Percentiles rank a stretch among this genome's conserved stretches.
Conservation (phyloP, 768 basidiomycete genomes). For the Tulasnella sp. region DNA sequence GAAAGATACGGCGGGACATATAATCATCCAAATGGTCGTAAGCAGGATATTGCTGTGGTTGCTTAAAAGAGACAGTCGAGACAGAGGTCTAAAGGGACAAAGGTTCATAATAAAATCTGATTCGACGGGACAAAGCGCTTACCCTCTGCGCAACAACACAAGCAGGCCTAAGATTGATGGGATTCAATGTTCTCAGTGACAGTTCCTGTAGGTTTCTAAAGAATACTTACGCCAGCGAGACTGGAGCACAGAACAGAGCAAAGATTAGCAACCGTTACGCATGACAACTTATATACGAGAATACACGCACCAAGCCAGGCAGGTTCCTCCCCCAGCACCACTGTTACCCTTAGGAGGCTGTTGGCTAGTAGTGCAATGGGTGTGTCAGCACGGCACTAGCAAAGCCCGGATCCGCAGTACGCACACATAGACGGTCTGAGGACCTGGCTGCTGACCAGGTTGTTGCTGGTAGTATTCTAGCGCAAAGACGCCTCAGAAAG, state of each 20-base stretch:
- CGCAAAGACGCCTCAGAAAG: not conserved
- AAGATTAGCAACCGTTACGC: not conserved
- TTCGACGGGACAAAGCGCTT: too few relatives aligned
- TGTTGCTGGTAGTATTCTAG: not conserved
- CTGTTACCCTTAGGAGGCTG: not conserved
- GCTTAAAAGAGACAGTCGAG: too few relatives aligned
- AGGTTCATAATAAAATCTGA: too few relatives aligned
- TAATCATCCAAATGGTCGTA: too few relatives aligned
- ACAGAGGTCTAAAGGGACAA: too few relatives aligned
- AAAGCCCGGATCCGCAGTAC: not conserved
- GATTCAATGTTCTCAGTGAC: not conserved
- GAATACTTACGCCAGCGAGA: not conserved
- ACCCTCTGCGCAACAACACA: not conserved
- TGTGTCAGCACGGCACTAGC: not conserved
- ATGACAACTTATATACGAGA: not conserved
- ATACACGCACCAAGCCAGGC: constrained; percentile 2
- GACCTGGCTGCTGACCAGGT: constrained; percentile 3
- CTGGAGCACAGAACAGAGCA: not conserved
- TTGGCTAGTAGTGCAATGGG: not conserved
- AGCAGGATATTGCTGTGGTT: too few relatives aligned
- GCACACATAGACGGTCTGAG: constrained; percentile 13
- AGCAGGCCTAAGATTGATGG: not conserved
- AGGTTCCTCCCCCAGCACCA: constrained; percentile 1
- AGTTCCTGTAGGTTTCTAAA: too few relatives aligned
- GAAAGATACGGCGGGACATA: too few relatives aligned